Conservation (phyloP, 495 filamentous ascomycete species). For the Penicillium desertorum region DNA sequence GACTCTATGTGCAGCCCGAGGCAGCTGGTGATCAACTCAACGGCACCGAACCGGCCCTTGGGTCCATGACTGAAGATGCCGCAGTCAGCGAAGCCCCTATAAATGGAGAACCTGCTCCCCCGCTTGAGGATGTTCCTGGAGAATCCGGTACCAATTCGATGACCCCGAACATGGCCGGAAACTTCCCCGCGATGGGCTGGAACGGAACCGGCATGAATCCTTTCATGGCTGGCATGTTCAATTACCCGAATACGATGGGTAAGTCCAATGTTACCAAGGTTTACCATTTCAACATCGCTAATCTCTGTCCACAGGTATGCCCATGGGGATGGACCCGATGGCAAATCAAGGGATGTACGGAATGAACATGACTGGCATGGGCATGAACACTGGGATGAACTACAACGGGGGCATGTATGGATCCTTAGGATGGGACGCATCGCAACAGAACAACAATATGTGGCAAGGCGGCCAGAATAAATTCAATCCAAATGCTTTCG, state of each 20-base stretch:
- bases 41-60: conserved; percentile 4
- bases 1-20: conserved; percentile 4
- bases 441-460: conserved; percentile 56
- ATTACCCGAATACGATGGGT: conserved; percentile 77
- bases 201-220: conserved; percentile 62
- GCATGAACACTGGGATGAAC: conserved; percentile 79
- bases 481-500: conserved; percentile 66
- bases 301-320: conserved; percentile 56
- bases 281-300: conserved; percentile 12
- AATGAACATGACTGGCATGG: conserved; percentile 93
- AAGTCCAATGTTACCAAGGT: conserved; percentile 36
- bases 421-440: conserved; percentile 57
- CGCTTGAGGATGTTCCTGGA: conserved; percentile 20
- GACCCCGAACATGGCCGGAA: conserved; percentile 38
- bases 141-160: conserved; percentile 17
- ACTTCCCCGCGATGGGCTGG: conserved; percentile 66
- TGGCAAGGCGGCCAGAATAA: conserved; percentile 74
- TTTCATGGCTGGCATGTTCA: conserved; percentile 72
- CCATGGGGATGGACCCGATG: conserved; percentile 88
- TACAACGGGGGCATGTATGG: conserved; percentile 67
- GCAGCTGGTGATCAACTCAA: conserved; percentile 10
- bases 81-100: conserved; percentile 14
- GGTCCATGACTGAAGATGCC: conserved; percentile 19
- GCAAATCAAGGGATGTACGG: conserved; percentile 83
- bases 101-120: conserved; percentile 24